Evolutionary conservation across 2,329 filamentous ascomycete genomes (phyloP), one percentile per base, ranked within the genome.

Genomic region (Claviceps sp.): DNA sequence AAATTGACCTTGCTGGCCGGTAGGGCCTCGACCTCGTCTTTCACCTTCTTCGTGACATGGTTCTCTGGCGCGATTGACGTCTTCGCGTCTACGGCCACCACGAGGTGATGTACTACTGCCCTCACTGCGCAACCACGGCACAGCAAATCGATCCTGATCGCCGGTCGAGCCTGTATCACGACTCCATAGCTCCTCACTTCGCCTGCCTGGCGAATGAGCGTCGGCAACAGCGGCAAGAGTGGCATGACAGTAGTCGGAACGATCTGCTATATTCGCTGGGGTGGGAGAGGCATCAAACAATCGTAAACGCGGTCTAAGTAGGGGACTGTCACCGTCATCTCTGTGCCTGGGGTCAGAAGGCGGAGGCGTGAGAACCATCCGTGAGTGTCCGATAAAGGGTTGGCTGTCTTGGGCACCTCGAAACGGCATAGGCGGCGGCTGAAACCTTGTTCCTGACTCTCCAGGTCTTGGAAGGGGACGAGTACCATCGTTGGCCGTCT

Each of bases 261-360:
- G 46, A 20, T 37, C 36, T 16, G 9, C 14, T 20, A 20, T 30
- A 44, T 22, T 36, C n/a, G 13, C 5, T 6, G 30, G 47, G 5
- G 48, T 48, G 16, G 48, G 40, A 3, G 26, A 52, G 13, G 18
- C n/a, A 37, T 43, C 38, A 22, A 43, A 5, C 13, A 40, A 26
- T 37, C 2, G 43, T 36, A 41, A 43, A 43, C 18, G 49, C 16
- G 13, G 20, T 26, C 34, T 30, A 14, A n/a, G 5, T 18, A 18
- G 41, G 5, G 13, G 40, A 26, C 24, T 40, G 5, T 26, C 24
- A 26, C 30, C 8, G 7, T 40, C 26, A 44, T 14, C 0, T 44
- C 48, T 49, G 9, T 36, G 3, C 43, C 54, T 48, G 16, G 37
- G 43, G 42, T 55, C 46, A 22, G 54, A 54, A n/a, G 52, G 52